phyloP scores from a whole-genome alignment of 116 monocot species.

The Cymodocea nodosa region DNA sequence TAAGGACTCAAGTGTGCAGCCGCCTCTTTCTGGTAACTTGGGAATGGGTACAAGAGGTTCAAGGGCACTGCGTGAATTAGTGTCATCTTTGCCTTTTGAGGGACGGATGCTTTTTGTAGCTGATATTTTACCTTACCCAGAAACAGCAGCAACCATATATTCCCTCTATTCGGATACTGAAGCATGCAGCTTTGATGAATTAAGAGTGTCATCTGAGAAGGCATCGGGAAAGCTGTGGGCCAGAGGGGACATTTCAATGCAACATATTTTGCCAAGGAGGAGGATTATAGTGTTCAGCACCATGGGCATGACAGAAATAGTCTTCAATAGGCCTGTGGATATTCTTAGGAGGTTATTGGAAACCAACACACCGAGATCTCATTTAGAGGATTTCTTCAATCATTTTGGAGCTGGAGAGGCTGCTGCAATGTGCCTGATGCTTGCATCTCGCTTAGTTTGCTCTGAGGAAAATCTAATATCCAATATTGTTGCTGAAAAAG shows the following conservation, averaged over 20 bases:
- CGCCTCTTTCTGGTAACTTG: slow-evolving; percentile 38
- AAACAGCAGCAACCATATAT: slow-evolving; percentile 48
- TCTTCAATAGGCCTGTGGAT: slow-evolving; percentile 85
- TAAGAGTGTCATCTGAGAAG: slow-evolving; percentile 43
- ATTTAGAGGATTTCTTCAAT: slow-evolving; percentile 83
- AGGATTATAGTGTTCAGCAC: slow-evolving; percentile 79
- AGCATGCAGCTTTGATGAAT: slow-evolving; percentile 25
- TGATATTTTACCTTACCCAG: slow-evolving; percentile 61
- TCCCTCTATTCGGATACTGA: slow-evolving; percentile 70
- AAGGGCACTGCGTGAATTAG: slow-evolving; percentile 70
- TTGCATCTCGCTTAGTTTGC: slow-evolving; percentile 62
- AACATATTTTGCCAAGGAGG: slow-evolving; percentile 90
- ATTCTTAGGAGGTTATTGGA: slow-evolving; percentile 81
- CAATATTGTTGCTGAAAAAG: slow-evolving; percentile 67
- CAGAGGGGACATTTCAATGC: slow-evolving; percentile 72
- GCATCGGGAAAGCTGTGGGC: slow-evolving; percentile 70
- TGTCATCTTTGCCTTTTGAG: slow-evolving; percentile 68
- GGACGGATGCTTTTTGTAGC: slow-evolving; percentile 89
- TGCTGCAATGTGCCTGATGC: slow-evolving; percentile 91
- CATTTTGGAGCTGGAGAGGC: slow-evolving; percentile 86
- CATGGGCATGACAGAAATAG: slow-evolving; percentile 84
- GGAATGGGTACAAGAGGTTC: slow-evolving; percentile 59
- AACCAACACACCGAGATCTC: slow-evolving; percentile 42
- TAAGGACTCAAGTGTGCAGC: slow-evolving; percentile 59
- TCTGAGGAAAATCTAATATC: slow-evolving; percentile 58